Evolutionary conservation across 2,329 filamentous ascomycete species (phyloP), one percentile per base, ranked within the genome.

Genomic region (Verticillium isaacii): DNA sequence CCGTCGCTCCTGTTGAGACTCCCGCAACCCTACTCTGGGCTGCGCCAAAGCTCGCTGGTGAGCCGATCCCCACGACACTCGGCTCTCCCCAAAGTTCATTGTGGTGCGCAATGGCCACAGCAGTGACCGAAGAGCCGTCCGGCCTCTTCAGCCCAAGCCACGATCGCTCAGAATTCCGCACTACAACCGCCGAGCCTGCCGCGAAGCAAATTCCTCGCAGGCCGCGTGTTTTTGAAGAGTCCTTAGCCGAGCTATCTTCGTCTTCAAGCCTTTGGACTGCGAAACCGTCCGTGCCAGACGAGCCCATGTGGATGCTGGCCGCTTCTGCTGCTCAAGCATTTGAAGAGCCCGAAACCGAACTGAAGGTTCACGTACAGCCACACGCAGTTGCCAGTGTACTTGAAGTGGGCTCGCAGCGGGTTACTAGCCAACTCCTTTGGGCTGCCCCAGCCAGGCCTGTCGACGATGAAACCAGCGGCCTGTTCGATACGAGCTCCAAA

Each of bases 151-250:
- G 62, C 58, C 57, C 61, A 12, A 39, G 50, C 39, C 63, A 67
- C 37, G 58, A 64, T 52, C 66, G 68, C 15, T 68, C 66, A 34
- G 63, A 64, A 41, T 75, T 71, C 64, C 70, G 72, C 34, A 74
- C 70, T 12, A 74, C 75, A 29, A 65, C 67, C 4, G 68, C 69
- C 19, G 67, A 71, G 14, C 73, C 73, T 23, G 72, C 70, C n/a
- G 73, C 73, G n/a, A 63, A 77, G 11, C 61, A 68, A 39, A 74
- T 76, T 63, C 59, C 61, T 50, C 71, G 73, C 62, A 78, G 73
- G 65, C 68, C 68, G 56, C 67, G 72, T n/a, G 50, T 56, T 9
- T 32, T 63, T 19, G 57, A 66, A 9, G 62, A 60, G 32, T 54
- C 45, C 23, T 41, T 62, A 8, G 50, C 58, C 17, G n/a, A 32